These are phyloP conservation scores for Marsdenia floribunda DNA, from an alignment of 257 asterid genomes.

Conservation along the genomic window DNA sequence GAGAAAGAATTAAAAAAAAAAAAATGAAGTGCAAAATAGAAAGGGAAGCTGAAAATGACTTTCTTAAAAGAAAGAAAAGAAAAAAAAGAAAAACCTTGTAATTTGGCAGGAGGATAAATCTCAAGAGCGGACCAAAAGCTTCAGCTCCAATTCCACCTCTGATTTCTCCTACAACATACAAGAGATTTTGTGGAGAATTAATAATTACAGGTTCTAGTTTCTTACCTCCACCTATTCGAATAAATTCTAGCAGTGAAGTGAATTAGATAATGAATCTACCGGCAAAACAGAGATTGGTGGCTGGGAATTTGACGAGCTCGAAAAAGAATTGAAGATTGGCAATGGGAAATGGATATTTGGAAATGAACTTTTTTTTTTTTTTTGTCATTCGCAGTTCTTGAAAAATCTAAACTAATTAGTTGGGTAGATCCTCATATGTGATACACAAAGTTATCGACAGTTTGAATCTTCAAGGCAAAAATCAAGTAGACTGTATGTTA, in stretches of 20 bases:
- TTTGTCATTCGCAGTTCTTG: no score
- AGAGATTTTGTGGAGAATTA: neutral
- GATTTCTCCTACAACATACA: constrained; percentile 51
- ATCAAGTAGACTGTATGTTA: no score
- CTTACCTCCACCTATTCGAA: neutral
- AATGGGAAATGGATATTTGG: no score
- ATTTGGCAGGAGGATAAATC: constrained; percentile 85
- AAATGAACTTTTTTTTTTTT: no score
- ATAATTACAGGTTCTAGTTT: neutral
- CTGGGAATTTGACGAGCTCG: no score
- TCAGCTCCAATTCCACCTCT: constrained; percentile 89
- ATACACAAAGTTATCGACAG: no score
- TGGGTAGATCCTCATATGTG: no score
- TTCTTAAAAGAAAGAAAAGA: neutral
- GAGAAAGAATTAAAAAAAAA: neutral
- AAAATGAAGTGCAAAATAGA: neutral
- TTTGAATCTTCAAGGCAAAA: no score
- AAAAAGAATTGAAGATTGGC: no score
- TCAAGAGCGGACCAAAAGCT: constrained; percentile 81
- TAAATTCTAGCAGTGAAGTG: neutral
- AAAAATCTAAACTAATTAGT: no score
- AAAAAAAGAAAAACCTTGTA: constrained; percentile 41
- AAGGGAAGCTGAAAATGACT: neutral
- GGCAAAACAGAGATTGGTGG: neutral
- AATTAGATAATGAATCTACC: neutral